Conservation (phyloP, 805 yeast species). For the Kuraishia cidri region DNA sequence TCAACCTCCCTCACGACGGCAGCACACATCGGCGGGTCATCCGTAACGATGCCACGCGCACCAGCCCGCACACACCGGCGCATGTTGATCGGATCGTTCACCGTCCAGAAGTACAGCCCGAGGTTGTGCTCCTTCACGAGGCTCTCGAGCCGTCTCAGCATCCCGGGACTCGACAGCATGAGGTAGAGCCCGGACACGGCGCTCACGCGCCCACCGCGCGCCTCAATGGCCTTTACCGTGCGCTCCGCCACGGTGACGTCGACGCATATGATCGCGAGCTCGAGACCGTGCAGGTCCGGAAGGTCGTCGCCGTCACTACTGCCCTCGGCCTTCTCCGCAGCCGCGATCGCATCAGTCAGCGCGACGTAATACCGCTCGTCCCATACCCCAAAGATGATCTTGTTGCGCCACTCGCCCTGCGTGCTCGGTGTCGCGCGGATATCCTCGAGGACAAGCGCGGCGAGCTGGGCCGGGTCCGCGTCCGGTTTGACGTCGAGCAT, state of each 20-base stretch:
- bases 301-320: too few species aligned
- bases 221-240: slow-evolving; percentile 11
- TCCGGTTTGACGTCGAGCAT: slow-evolving; percentile 25
- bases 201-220: background rate
- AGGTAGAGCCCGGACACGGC: slow-evolving; percentile 2
- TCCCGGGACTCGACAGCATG: background rate
- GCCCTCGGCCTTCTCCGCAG: slow-evolving; percentile 8
- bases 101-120: slow-evolving; percentile 4
- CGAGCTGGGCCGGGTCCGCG: slow-evolving; percentile 17
- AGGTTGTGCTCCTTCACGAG: background rate
- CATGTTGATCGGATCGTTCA: slow-evolving; percentile 1
- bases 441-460: slow-evolving; percentile 13
- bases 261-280: slow-evolving; percentile 19
- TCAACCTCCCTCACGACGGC: too few species aligned
- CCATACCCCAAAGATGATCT: slow-evolving; percentile 28
- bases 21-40: too few species aligned
- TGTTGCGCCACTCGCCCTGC: slow-evolving; percentile 17
- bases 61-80: background rate
- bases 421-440: slow-evolving; percentile 7
- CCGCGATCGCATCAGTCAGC: too few species aligned
- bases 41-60: too few species aligned
- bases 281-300: slow-evolving; percentile 12
- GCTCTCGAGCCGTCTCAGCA: background rate
- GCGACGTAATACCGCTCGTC: slow-evolving; percentile 15
- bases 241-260: slow-evolving; percentile 11